Base-by-base conservation (phyloP, 148 eudicot genomes). In the Vaccinium darrowii region DNA sequence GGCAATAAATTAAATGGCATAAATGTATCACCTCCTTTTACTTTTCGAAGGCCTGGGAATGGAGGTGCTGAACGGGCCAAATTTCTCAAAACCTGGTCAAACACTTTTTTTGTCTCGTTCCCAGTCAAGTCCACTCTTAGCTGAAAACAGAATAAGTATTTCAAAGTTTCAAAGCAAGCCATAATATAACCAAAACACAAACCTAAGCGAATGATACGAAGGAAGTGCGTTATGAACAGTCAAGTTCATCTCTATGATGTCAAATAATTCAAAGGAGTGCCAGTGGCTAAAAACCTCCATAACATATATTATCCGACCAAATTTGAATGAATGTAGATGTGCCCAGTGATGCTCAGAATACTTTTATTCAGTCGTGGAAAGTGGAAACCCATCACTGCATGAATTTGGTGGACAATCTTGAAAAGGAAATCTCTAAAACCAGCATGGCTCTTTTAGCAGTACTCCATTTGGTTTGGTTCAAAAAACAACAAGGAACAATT, bases 31-130 rank as follows among this genome's bases (percentile, higher is more conserved):
- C 98, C 98, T 91, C 98, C 98, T 91, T 94, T 95, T 81, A 92
- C 91, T 84, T 91, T 84, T 67, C 95, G 94, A 84, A 95, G 91
- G 36, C 98, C 98, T 71, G 98, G 98, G 84, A 92, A 86, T 27
- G 93, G 91, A 62, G 98, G 98, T 65, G 98, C 98, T 78, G 96
- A 83, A 79, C 89, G 91, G 86, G 92, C 92, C 83, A 95, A 91
- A 81, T 90, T 91, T 83, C 86, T 85, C 83, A 95, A 88, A 72
- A 95, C 88, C 86, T 88, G 89, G 71, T 90, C 89, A 88, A 93
- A 95, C 36, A 91, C 96, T 85, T 87, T 92, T 76, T 94, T 88
- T 71, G 98, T 95, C 79, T 94, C 95, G 81, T 93, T 90, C 77
- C 93, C 98, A 33, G 88, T 63, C 88, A 95, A 81, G 83, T 95